Evolutionary conservation across 2,329 filamentous ascomycete species (phyloP).

Genomic region (Apiospora malaysiana): DNA sequence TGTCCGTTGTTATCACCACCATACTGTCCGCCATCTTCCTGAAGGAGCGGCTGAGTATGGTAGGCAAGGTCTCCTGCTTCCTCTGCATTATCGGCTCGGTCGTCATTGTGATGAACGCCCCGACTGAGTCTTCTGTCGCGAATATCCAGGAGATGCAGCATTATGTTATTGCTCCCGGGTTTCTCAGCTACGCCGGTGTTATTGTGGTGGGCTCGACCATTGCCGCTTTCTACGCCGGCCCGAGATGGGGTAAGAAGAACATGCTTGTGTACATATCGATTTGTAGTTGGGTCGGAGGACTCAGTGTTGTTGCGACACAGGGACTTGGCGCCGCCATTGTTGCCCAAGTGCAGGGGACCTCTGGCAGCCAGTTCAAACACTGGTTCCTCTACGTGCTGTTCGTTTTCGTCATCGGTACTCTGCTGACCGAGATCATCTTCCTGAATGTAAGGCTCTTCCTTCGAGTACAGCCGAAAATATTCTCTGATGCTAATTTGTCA

Average conservation of each 20-base stretch:
- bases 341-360: conserved; percentile 78
- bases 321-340: conserved; percentile 91
- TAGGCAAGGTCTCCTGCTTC: conserved; percentile 96
- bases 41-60: conserved; percentile 92
- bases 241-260: conserved; percentile 91
- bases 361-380: conserved; percentile 81
- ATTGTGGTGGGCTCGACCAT: conserved; percentile 76
- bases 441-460: conserved; percentile 75
- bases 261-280: conserved; percentile 98
- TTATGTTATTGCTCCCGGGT: conserved; percentile 85
- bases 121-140: conserved; percentile 80
- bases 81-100: conserved; percentile 92
- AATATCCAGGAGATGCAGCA: conserved; percentile 92
- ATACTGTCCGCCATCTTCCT: conserved; percentile 92
- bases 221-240: conserved; percentile 80
- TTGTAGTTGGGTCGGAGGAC: conserved; percentile 90
- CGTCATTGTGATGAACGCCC: conserved; percentile 93
- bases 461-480: neutral
- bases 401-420: conserved; percentile 86
- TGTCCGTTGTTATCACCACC: conserved; percentile 91
- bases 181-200: conserved; percentile 83
- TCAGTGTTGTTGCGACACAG: conserved; percentile 95
- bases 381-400: conserved; percentile 96
- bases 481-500: neutral
- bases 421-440: conserved; percentile 93